These are phyloP conservation scores for Monosporozyma siamensis DNA, from an alignment of 805 yeast species.

Conservation along the genomic window DNA sequence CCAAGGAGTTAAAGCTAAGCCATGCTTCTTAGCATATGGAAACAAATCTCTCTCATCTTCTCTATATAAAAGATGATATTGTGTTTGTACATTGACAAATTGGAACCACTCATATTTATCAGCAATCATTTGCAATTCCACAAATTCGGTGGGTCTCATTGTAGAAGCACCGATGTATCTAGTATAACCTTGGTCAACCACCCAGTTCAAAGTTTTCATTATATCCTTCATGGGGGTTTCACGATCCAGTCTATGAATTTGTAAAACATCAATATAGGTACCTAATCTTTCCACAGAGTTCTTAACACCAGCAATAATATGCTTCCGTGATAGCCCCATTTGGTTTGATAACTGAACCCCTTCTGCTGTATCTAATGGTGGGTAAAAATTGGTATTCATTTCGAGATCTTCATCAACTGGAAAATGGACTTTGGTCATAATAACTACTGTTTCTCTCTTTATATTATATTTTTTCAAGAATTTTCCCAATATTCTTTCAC, in stretches of 20 bases:
- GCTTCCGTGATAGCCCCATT: constrained; percentile 38
- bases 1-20: constrained; percentile 53
- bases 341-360: constrained; percentile 18
- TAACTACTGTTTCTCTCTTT: constrained; percentile 45
- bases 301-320: constrained; percentile 37
- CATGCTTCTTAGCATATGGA: constrained; percentile 43
- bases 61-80: constrained; percentile 45
- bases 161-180: constrained; percentile 60
- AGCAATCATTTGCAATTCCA: constrained; percentile 39
- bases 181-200: constrained; percentile 39
- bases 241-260: constrained; percentile 45
- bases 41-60: constrained; percentile 59
- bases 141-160: constrained; percentile 36
- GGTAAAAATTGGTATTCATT: too few species aligned
- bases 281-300: constrained; percentile 37
- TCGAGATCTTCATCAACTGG: constrained; percentile 24
- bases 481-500: constrained; percentile 43
- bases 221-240: constrained; percentile 42
- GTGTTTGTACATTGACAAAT: constrained; percentile 51
- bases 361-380: neutral
- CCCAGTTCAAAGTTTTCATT: constrained; percentile 48
- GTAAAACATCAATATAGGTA: constrained; percentile 28
- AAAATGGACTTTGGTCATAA: constrained; percentile 38
- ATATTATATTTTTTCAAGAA: constrained; percentile 44
- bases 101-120: constrained; percentile 48